Conservation (phyloP, 345 rosid genomes). For the Aurinia saxatilis region DNA sequence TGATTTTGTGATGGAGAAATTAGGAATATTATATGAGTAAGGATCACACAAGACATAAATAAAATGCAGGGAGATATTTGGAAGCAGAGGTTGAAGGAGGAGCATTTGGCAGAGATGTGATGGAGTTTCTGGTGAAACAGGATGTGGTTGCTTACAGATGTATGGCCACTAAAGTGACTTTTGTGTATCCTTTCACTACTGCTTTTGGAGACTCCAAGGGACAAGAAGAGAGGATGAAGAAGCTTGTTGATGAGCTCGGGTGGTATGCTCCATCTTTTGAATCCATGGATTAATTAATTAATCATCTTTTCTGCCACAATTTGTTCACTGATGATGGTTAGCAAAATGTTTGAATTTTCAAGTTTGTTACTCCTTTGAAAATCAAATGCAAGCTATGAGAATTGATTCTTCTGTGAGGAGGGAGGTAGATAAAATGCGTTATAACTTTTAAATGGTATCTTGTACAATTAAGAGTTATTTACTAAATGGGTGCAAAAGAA, state of each 20-base stretch:
- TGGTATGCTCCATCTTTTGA: constrained; percentile 85
- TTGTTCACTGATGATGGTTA: too few relatives aligned
- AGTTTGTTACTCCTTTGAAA: too few relatives aligned
- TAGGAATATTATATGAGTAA: too few relatives aligned
- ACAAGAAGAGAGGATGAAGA: constrained; percentile 72
- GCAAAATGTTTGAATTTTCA: too few relatives aligned
- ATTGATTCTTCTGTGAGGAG: too few relatives aligned
- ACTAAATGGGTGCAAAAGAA: too few relatives aligned
- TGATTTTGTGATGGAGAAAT: neutral
- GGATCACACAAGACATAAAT: neutral
- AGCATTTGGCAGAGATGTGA: constrained; percentile 62
- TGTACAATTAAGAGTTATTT: too few relatives aligned
- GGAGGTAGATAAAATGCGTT: too few relatives aligned
- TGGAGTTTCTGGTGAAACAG: constrained; percentile 75
- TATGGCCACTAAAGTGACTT: constrained; percentile 78
- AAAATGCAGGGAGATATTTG: constrained; percentile 55
- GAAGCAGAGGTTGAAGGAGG: constrained; percentile 80
- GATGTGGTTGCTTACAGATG: constrained; percentile 70
- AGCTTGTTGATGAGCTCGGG: constrained; percentile 51
- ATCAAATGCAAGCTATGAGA: too few relatives aligned
- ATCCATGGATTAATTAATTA: constrained; percentile 42
- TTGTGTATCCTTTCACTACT: constrained; percentile 86
- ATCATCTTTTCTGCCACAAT: too few relatives aligned
- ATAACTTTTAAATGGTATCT: too few relatives aligned
- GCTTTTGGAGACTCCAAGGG: constrained; percentile 88